Percentiles rank a stretch among this genome's conserved stretches.
Conservation (phyloP, 106 monocot genomes). For the Cymbidium sinense region DNA sequence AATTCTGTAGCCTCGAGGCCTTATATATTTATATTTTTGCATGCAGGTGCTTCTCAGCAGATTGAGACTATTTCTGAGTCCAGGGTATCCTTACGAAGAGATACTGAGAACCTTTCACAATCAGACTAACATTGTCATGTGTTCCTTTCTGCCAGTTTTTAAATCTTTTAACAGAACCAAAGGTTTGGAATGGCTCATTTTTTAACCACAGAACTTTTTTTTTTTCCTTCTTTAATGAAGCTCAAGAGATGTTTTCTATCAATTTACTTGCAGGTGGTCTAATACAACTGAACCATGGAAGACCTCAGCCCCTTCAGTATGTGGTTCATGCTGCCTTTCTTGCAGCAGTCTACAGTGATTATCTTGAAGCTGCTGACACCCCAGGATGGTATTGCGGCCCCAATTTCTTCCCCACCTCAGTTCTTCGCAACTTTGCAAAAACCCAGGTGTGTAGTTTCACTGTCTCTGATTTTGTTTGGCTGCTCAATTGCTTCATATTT, state of each 20-base stretch:
- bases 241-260: background rate
- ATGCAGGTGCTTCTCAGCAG: slow-evolving; percentile 74
- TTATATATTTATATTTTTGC: background rate
- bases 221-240: background rate
- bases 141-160: slow-evolving; percentile 76
- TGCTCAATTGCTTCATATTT: too few relatives aligned
- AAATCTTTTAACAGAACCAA: slow-evolving; percentile 65
- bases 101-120: slow-evolving; percentile 80
- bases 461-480: too few relatives aligned
- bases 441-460: slow-evolving; percentile 14
- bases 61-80: slow-evolving; percentile 79
- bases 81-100: slow-evolving; percentile 90
- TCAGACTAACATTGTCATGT: slow-evolving; percentile 77
- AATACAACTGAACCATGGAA: slow-evolving; percentile 52
- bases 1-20: background rate
- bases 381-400: slow-evolving; percentile 38
- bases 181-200: slow-evolving; percentile 28
- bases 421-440: slow-evolving; percentile 23
- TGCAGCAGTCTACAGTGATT: slow-evolving; percentile 25
- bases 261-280: slow-evolving; percentile 42
- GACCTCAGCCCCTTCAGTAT: slow-evolving; percentile 33
- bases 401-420: slow-evolving; percentile 18
- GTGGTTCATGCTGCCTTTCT: slow-evolving; percentile 34
- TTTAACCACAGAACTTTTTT: background rate
- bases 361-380: slow-evolving; percentile 27